These are phyloP conservation scores for Clonostachys byssicola DNA, from an alignment of 2,329 filamentous ascomycete species.

Conservation along the genomic window DNA sequence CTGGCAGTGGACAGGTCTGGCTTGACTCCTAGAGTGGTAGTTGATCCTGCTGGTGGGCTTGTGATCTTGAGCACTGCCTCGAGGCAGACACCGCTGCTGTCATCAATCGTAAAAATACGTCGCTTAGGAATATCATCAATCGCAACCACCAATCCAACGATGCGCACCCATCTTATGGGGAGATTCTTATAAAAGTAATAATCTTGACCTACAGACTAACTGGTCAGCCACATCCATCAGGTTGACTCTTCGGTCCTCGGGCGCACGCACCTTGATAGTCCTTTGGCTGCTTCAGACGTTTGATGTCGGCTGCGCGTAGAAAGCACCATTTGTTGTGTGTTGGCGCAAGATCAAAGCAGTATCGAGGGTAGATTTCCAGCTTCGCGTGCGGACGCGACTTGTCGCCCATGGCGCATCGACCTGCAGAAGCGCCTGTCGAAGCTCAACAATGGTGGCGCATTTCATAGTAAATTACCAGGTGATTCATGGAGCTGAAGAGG, in stretches of 20 bases:
- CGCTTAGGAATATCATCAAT: constrained; percentile 44
- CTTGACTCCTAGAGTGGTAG: too few relatives aligned
- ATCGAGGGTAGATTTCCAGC: constrained; percentile 48
- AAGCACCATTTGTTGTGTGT: constrained; percentile 58
- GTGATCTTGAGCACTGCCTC: constrained; percentile 23
- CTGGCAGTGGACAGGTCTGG: neutral
- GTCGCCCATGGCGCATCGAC: constrained; percentile 40
- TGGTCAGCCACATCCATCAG: neutral
- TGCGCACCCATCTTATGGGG: constrained; percentile 70
- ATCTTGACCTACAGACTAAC: constrained; percentile 25
- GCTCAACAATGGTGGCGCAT: too few relatives aligned
- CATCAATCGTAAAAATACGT: constrained; percentile 56
- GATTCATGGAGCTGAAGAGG: too few relatives aligned
- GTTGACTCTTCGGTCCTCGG: neutral
- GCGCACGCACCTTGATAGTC: neutral
- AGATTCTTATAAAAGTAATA: constrained; percentile 69
- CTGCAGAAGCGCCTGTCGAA: too few relatives aligned
- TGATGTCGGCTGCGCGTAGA: constrained; percentile 46
- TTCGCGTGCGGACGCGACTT: constrained; percentile 15
- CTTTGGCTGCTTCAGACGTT: constrained; percentile 30
- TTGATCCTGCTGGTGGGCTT: neutral
- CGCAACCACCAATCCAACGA: constrained; percentile 67
- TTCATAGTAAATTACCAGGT: too few relatives aligned
- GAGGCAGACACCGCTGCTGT: constrained; percentile 58
- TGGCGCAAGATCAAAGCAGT: constrained; percentile 60